Percentiles rank a stretch among this genome's conserved stretches.
Evolutionary conservation across 1,284 basidiomycete species (phyloP).

Genomic region (Leccinum huronense): DNA sequence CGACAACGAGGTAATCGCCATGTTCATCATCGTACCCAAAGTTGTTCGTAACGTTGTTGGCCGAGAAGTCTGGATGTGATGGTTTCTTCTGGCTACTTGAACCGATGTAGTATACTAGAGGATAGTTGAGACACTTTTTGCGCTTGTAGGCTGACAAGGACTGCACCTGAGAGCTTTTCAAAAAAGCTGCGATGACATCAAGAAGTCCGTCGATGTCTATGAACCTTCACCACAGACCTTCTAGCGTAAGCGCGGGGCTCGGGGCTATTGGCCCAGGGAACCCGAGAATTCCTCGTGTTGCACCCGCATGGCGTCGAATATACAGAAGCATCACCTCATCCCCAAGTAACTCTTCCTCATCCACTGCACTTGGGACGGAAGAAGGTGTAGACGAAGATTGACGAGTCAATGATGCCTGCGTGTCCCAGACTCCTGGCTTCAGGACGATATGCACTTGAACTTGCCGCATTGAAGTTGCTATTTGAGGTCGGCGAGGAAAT

Average conservation of each 20-base stretch:
- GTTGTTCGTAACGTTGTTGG: constrained; percentile 60
- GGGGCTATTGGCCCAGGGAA: constrained; percentile 91
- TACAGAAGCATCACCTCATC: constrained; percentile 98
- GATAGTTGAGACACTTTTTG: constrained; percentile 89
- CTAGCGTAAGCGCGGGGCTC: constrained; percentile 63
- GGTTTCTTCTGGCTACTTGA: constrained; percentile 77
- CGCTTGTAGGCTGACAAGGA: constrained; percentile 84
- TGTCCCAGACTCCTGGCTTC: constrained; percentile 43
- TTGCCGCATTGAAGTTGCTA: constrained; percentile 37
- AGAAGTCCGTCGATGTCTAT: constrained; percentile 8
- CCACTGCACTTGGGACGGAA: constrained; percentile 66
- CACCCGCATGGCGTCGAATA: constrained; percentile 82
- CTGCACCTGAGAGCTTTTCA: constrained; percentile 60
- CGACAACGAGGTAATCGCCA: constrained; percentile 92
- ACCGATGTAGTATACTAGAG: constrained; percentile 84
- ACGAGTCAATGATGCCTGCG: constrained; percentile 61
- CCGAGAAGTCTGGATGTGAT: constrained; percentile 67
- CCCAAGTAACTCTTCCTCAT: constrained; percentile 89
- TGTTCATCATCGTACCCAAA: constrained; percentile 98
- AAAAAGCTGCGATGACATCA: constrained; percentile 45
- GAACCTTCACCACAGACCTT: constrained; percentile 51
- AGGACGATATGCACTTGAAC: constrained; percentile 52
- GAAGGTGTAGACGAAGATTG: constrained; percentile 82
- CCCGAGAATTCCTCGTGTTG: constrained; percentile 83
- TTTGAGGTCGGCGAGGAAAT: constrained; percentile 60